Evolutionary conservation across 2,329 filamentous ascomycete genomes (phyloP), one percentile per base, ranked within the genome.

Genomic region (Aureobasidium leucospermi): DNA sequence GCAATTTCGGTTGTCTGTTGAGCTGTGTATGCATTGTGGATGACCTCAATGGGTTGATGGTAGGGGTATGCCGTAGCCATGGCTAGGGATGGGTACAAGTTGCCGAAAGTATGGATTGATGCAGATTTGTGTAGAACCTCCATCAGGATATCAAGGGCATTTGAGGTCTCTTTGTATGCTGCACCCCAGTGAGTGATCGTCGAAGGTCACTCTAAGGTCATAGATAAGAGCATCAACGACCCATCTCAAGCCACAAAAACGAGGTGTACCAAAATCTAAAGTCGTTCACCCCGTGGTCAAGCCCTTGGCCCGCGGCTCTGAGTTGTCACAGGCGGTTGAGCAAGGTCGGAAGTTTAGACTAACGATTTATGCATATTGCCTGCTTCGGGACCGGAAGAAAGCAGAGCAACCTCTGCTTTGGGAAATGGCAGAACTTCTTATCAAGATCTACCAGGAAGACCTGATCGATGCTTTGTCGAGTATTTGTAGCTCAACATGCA

Each of bases 1-100:
- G 80, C 72, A 15, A 81, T 69, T 68, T 82, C 79, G 7, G 77
- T 76, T 38, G 80, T 77, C 69, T 83, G 63, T 29, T 64, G 61
- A 28, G 58, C 39, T 13, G 48, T 39, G 41, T 60, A 60, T 8
- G 58, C 58, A 60, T 60, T 60, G 32, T 60, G 58, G 31, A 60
- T 9, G 4, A 60, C 58, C 16, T 60, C 36, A 7, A 59, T 38
- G 4, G 34, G 31, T 16, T 52, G 57, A 4, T 59, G 36, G 28
- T 43, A 55, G 15, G 51, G 38, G 4, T 19, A 55, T 5, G 48
- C 48, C 48, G n/a, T 52, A 2, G 51, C 6, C 51, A 55, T 55
- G 28, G 4, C n/a, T n/a, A 32, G 1, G 10, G 36, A 16, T 6
- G 13, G 16, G 3, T 6, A 4, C 3, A 48, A 16, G 15, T 4